Base-by-base conservation (phyloP, 305 asterid species). In the Fraxinus floribunda region DNA sequence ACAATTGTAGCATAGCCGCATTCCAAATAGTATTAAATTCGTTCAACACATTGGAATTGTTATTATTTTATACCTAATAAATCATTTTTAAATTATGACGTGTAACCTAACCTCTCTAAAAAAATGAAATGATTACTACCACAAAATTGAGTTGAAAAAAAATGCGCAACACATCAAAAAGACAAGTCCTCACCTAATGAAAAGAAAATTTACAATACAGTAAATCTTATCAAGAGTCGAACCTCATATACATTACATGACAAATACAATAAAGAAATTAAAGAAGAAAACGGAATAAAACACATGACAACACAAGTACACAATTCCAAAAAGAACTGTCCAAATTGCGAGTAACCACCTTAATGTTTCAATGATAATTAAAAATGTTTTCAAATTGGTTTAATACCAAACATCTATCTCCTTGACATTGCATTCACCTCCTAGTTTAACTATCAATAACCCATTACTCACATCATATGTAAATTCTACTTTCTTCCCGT, bases 351-450 rank as follows among this genome's bases (percentile, higher is more conserved):
- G 9, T 26, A 68, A 68, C 35, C 75, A 15, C 39, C 8, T 68
- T 26, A 5, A 68, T 68, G 18, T 5, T 26, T 26, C 75, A 4
- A 68, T 30, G 0, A 30, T 29, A 11, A 30, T 68, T 10, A 1
- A 10, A 29, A 29, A 11, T 29, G 13, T 11, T 68, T 68, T 29
- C 38, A 10, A 68, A 13, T 29, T 66, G 73, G 8, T 10, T 81
- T 83, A 82, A 76, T 84, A 88, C 75, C 49, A 38, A 35, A 89
- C 4, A 64, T 70, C 80, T 39, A 89, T 86, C 68, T 39, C 79
- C 84, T 82, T 75, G 8, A 29, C 41, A 46, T 62, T 85, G 85
- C 92, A 86, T 80, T 84, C 90, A 73, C 89, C 91, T 81, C 83
- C 86, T 73, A 90, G 87, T 11, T 83, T 77, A 46, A 88, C 46